Base-by-base conservation (phyloP, 345 rosid species). In the Garcia nutans region DNA sequence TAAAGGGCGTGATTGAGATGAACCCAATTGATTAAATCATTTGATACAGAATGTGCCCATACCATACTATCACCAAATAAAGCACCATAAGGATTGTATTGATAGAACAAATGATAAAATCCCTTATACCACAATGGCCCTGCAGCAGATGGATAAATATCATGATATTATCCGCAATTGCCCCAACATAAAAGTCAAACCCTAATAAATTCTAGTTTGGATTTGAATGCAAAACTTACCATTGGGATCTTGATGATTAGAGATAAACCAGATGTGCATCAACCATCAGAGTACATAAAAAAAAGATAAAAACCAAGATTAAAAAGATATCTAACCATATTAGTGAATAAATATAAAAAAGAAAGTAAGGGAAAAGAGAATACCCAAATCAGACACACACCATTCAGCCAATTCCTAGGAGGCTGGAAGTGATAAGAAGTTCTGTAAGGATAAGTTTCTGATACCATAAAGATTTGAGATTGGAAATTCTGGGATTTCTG, bases 101-200 rank as follows among this genome's bases (percentile, higher is more conserved):
- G 91, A 81, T 87, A 89, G 82, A 89, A 89, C 49, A 89, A 70
- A 77, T 89, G 93, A 77, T 84, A 92, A 60, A 90, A 73, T 52
- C 97, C 96, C 55, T 85, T 87, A 80, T 89, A 89, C 65, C 82
- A 87, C 93, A 90, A 83, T n/a, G 94, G 97, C 42, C 92, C 98
- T 91, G 85, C 61, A 72, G 50, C 49, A 60, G 55, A 77, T 72
- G 10, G 6, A 74, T 74, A 58, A 72, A 57, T 60, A 54, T 6
- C 60, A 64, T 45, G 12, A 71, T 19, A 19, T 6, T 70, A 16
- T 49, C n/a, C 24, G 42, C 17, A 49, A 24, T 41, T 22, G 49
- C 63, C 45, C 49, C 72, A 73, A 64, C 66, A 49, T 67, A 42
- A 28, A 42, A 24, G 26, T 8, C 33, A 13, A 58, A 50, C 54